Evolutionary conservation across 2,329 filamentous ascomycete genomes (phyloP).

Genomic region (Fusarium duplospermum): DNA sequence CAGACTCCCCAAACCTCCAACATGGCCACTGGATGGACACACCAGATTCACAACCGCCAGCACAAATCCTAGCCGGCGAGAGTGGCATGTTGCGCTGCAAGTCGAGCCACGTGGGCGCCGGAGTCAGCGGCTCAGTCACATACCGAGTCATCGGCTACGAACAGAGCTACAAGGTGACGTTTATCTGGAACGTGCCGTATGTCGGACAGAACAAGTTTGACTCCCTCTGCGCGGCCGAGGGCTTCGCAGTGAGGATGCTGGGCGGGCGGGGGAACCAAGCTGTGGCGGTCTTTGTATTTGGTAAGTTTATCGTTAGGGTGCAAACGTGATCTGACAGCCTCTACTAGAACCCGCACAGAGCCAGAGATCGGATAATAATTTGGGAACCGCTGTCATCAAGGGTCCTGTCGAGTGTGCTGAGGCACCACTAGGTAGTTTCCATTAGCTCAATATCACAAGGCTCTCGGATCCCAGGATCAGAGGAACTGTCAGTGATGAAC

Average conservation of each 20-base stretch:
- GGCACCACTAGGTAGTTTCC: not conserved
- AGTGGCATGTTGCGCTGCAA: slow-evolving; percentile 25
- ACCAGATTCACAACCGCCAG: not conserved
- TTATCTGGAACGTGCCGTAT: slow-evolving; percentile 10
- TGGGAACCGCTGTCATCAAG: not conserved
- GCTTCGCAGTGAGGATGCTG: slow-evolving; percentile 4
- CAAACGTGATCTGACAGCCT: not conserved
- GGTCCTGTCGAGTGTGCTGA: not conserved
- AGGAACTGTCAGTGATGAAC: not conserved
- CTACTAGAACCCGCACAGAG: not conserved
- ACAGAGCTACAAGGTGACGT: not conserved
- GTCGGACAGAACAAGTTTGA: slow-evolving; percentile 11
- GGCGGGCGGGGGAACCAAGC: slow-evolving; percentile 11
- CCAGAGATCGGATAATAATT: not conserved
- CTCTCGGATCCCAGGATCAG: not conserved
- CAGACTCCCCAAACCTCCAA: not conserved
- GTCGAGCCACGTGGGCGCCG: slow-evolving; percentile 2
- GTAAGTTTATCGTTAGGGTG: not conserved
- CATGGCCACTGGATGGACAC: slow-evolving; percentile 8
- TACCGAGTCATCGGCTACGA: slow-evolving; percentile 10
- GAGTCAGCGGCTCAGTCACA: slow-evolving; percentile 10
- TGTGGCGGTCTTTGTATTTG: slow-evolving; percentile 22
- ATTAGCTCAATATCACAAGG: not conserved
- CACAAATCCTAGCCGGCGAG: slow-evolving; percentile 14
- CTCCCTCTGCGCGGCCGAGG: not conserved